These are phyloP conservation scores for Blastocystis sp. DNA, from an alignment of 352 stramenopile species.

Conservation along the genomic window DNA sequence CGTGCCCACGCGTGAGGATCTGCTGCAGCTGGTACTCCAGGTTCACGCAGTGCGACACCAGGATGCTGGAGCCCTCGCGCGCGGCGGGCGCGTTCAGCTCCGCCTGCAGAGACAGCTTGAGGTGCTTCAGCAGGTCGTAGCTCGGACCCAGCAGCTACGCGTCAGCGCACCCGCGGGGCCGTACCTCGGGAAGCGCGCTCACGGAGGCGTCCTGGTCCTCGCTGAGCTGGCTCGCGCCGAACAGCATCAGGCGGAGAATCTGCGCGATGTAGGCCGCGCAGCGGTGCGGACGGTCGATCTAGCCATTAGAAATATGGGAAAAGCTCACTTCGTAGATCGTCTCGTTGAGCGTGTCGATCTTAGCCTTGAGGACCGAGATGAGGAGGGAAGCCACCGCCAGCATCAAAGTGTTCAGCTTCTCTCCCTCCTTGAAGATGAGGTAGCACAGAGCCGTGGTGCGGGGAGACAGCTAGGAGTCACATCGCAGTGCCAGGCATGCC, in stretches of 20 bases:
- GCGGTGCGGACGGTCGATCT: conserved; percentile 47
- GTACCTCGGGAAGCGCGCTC: conserved; percentile 11
- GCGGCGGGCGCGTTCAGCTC: conserved; percentile 45
- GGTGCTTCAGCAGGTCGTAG: conserved; percentile 54
- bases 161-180: too few relatives aligned
- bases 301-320: neutral
- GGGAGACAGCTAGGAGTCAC: conserved; percentile 17
- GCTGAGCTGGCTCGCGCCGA: conserved; percentile 48
- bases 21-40: conserved; percentile 16
- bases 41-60: conserved; percentile 41
- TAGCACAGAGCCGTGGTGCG: conserved; percentile 39
- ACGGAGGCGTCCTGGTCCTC: neutral
- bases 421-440: conserved; percentile 23
- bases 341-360: conserved; percentile 45
- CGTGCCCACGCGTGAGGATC: conserved; percentile 1
- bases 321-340: conserved; percentile 39
- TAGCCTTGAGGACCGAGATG: neutral
- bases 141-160: conserved; percentile 22
- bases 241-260: conserved; percentile 55
- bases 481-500: neutral
- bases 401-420: conserved; percentile 34
- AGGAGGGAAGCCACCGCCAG: neutral
- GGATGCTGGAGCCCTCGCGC: conserved; percentile 24
- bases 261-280: conserved; percentile 53
- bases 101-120: conserved; percentile 56